Percentiles rank a stretch among this genome's conserved stretches.
These are phyloP conservation scores for Chrysosporium queenslandicum DNA, from an alignment of 2,329 filamentous ascomycete genomes.

Conservation along the genomic window DNA sequence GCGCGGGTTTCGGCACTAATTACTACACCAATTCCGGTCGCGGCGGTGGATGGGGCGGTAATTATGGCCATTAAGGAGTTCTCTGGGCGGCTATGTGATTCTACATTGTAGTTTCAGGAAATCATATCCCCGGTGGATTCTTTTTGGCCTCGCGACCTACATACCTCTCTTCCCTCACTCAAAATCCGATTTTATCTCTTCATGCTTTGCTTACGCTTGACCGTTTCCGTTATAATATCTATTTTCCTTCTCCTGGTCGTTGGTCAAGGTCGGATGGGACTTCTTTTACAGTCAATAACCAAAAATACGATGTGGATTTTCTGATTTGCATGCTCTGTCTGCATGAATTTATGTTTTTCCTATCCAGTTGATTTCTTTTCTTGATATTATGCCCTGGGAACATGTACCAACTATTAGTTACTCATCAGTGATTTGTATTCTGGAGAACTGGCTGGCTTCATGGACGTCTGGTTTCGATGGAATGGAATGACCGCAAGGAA, in stretches of 20 bases:
- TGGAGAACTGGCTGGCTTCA: conserved; percentile 15
- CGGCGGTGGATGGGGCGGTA: conserved; percentile 38
- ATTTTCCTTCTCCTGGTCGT: conserved; percentile 5
- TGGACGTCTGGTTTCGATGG: conserved; percentile 11
- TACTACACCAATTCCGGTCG: conserved; percentile 38
- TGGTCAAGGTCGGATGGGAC: conserved; percentile 12
- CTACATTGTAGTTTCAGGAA: neutral
- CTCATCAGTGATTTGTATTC: conserved; percentile 13
- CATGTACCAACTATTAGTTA: conserved; percentile 15
- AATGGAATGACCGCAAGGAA: conserved; percentile 10
- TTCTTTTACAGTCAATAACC: conserved; percentile 8
- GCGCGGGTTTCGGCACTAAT: conserved; percentile 32
- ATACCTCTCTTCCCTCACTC: neutral
- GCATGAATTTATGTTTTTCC: conserved; percentile 19
- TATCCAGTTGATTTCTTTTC: conserved; percentile 18
- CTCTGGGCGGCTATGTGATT: neutral
- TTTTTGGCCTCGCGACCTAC: neutral
- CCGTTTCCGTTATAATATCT: conserved; percentile 6
- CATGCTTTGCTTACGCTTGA: neutral
- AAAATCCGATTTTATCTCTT: neutral
- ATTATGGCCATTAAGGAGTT: conserved; percentile 36
- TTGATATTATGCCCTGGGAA: conserved; percentile 20
- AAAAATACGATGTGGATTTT: conserved; percentile 12
- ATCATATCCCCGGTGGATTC: neutral
- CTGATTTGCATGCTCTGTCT: conserved; percentile 7